Conservation (phyloP, 2,329 filamentous ascomycete species). For the Sporothrix sp. region DNA sequence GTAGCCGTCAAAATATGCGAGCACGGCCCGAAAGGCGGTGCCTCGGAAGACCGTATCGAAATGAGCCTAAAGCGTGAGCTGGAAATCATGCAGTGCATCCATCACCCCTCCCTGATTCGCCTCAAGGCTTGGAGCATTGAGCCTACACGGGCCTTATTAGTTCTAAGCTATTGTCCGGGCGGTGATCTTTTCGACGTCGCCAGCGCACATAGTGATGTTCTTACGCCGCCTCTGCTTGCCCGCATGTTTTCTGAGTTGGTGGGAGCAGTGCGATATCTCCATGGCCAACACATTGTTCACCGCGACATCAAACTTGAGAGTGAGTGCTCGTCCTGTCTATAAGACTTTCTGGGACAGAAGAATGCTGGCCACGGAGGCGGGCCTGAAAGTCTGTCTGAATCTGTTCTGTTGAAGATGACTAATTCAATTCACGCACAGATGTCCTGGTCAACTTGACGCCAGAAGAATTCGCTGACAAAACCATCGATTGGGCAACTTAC, state of each 20-base stretch:
- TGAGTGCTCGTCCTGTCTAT: too few relatives aligned
- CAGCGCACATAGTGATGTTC: constrained; percentile 56
- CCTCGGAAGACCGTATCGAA: constrained; percentile 85
- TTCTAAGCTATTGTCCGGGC: constrained; percentile 85
- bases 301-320: constrained; percentile 95
- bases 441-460: constrained; percentile 79
- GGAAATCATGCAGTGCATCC: constrained; percentile 81
- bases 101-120: constrained; percentile 82
- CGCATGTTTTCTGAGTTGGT: constrained; percentile 87
- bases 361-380: too few relatives aligned
- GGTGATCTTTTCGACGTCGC: constrained; percentile 93
- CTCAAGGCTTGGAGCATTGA: constrained; percentile 88
- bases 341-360: too few relatives aligned
- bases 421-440: too few relatives aligned
- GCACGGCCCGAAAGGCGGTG: constrained; percentile 85
- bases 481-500: constrained; percentile 62
- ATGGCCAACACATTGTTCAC: constrained; percentile 79
- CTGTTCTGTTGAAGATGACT: too few relatives aligned
- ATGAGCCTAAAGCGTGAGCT: constrained; percentile 90
- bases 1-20: constrained; percentile 95
- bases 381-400: too few relatives aligned
- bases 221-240: constrained; percentile 61
- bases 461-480: constrained; percentile 52
- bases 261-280: constrained; percentile 75
- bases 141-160: constrained; percentile 68